Base-by-base conservation (phyloP, 139 green algal genomes). In the Protoeuglena noctilucae region DNA sequence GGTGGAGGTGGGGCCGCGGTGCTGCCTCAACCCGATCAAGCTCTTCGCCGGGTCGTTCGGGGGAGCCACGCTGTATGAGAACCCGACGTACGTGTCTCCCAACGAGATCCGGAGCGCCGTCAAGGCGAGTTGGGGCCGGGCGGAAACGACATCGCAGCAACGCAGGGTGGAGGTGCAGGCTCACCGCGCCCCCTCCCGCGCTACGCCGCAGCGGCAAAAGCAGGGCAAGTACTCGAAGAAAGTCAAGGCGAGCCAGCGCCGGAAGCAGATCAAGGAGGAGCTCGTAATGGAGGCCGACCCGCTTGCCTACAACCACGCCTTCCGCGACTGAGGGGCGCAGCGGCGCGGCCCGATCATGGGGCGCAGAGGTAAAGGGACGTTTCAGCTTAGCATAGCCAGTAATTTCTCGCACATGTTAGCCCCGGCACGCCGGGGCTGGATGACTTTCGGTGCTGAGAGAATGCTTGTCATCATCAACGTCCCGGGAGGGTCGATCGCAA, bases 21-120 rank as follows among this genome's bases (percentile, higher is more conserved):
- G 82, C 40, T 90, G 72, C 58, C 61, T 98, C 31, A 84, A 94
- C 49, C 86, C 86, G 40, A 92, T 98, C 66, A 88, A 88, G 54
- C 51, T 75, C 2, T 56, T 56, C 25, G 69, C 70, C 0, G 86
- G 86, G 43, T 75, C 60, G 53, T 97, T 96, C 65, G 76, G 77
- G 1, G 89, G 89, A 0, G 53, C 68, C 3, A 84, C 84, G 7
- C 60, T 97, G 25, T 97, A 92, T 59, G 83, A 95, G 46, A 95
- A 96, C 65, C 71, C 82, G 3, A 50, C 56, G 12, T 97, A 92
- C 66, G 76, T 94, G 4, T 93, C 86, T 0, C 89, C 89, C 39
- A 96, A 96, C 59, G 65, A 72, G 51, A 64, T 90, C 43, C 60
- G 74, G 28, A 54, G 64, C 48, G 18, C 25, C 21, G n/a, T 28